phyloP scores from a whole-genome alignment of 2,329 filamentous ascomycete genomes.

The Aspergillus pseudonomiae region DNA sequence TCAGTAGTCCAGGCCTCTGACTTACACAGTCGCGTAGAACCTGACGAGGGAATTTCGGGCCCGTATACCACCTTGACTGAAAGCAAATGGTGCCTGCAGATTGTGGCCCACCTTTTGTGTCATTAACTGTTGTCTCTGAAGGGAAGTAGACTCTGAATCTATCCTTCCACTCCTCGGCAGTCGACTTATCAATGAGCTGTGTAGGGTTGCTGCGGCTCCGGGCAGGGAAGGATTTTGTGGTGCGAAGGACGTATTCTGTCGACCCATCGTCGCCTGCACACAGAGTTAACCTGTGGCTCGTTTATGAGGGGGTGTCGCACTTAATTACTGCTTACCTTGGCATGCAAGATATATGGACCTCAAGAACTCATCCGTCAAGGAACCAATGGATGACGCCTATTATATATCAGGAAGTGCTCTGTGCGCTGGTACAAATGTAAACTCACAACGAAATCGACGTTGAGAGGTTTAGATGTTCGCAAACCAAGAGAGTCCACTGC shows the following conservation, averaged over 20 bases:
- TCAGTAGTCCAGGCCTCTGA: constrained; percentile 69
- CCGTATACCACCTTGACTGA: constrained; percentile 71
- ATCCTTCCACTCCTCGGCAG: constrained; percentile 47
- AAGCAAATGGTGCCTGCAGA: constrained; percentile 84
- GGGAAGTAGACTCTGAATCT: constrained; percentile 80
- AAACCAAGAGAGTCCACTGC: constrained; percentile 68
- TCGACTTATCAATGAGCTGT: constrained; percentile 38
- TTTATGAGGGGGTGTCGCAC: not conserved
- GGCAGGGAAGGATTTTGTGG: constrained; percentile 27
- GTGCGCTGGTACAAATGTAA: not conserved
- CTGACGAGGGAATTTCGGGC: constrained; percentile 68
- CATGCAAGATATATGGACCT: constrained; percentile 61
- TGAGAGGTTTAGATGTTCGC: constrained; percentile 55
- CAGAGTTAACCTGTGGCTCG: constrained; percentile 10
- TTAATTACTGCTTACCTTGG: constrained; percentile 47
- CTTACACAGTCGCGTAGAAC: constrained; percentile 78
- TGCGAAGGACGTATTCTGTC: constrained; percentile 46
- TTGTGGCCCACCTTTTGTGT: constrained; percentile 64
- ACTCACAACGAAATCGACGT: constrained; percentile 73
- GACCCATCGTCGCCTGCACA: constrained; percentile 50
- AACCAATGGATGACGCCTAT: constrained; percentile 79
- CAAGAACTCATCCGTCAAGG: constrained; percentile 70
- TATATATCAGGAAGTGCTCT: constrained; percentile 13
- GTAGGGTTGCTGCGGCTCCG: constrained; percentile 45
- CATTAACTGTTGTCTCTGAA: constrained; percentile 67